Base-by-base conservation (phyloP, 139 green algal genomes). In the Tetradesmus lagerheimii region DNA sequence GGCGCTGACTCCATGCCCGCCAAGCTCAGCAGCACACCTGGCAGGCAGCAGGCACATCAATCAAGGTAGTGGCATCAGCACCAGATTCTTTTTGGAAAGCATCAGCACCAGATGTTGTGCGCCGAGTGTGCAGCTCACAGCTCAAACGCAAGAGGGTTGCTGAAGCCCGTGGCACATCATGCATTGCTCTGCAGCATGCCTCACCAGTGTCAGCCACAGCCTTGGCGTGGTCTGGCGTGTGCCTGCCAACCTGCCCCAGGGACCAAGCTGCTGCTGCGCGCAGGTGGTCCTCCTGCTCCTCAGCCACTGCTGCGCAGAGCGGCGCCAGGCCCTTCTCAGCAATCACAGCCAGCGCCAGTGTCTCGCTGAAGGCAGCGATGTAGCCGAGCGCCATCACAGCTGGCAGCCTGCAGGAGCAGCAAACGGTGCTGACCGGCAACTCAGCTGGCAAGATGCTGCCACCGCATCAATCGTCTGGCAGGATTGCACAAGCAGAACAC, bases 341-440 rank as follows among this genome's bases (percentile, higher is more conserved):
- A 86, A 98, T 95, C 34, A 98, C 96, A 9, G 85, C 93, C 75
- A 97, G 91, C n/a, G 94, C 95, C 18, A 98, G 93, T 31, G 96
- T 98, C 91, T 98, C 96, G 50, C 92, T 96, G 93, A 98, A 98
- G 23, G 96, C 96, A 3, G 95, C 95, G 83, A 97, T 97, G 94
- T 98, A 98, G 34, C 96, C 96, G 25, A 98, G 91, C 1, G 96
- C 96, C 96, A 98, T 98, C 88, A 98, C 94, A 45, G 94, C 95
- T 0, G 96, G 96, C 86, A 98, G 91, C 27, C 92, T 87, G 78
- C 89, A 94, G 53, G 8, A 87, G 29, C 20, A 77, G 41, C 85
- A 27, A 43, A 3, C 74, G 43, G n/a, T n/a, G n/a, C n/a, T n/a
- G n/a, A n/a, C n/a, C n/a, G n/a, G n/a, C n/a, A n/a, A n/a, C n/a